Evolutionary conservation across 345 rosid species (phyloP).

Genomic region (Populus pruinosa): DNA sequence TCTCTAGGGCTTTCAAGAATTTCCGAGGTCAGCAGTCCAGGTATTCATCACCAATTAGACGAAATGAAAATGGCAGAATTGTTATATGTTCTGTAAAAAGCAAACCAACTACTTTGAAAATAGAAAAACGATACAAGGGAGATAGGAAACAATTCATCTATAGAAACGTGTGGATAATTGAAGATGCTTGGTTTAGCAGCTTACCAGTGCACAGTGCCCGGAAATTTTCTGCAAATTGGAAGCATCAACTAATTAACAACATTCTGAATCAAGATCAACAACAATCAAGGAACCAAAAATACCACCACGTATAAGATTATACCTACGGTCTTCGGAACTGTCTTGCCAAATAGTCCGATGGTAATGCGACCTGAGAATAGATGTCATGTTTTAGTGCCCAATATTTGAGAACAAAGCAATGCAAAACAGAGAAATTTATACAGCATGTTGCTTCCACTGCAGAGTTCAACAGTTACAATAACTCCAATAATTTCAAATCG

Average conservation of each 20-base stretch:
- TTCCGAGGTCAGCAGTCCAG: background rate
- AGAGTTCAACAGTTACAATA: background rate
- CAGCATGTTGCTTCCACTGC: background rate
- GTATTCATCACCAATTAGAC: background rate
- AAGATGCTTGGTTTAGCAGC: background rate
- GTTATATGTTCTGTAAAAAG: background rate
- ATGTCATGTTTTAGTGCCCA: background rate
- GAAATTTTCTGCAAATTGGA: constrained; percentile 78
- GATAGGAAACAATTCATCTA: background rate
- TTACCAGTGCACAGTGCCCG: constrained; percentile 94
- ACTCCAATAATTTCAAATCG: background rate
- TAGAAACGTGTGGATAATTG: background rate
- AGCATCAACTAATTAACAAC: constrained; percentile 14
- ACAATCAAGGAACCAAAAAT: background rate
- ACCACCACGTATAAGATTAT: background rate
- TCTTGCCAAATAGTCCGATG: constrained; percentile 81
- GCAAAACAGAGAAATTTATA: background rate
- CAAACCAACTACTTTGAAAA: background rate
- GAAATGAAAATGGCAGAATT: background rate
- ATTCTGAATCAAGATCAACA: background rate
- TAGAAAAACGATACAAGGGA: background rate
- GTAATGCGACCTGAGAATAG: constrained; percentile 70
- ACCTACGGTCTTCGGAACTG: constrained; percentile 95
- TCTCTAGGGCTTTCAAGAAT: background rate
- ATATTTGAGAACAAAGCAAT: background rate